phyloP scores from a whole-genome alignment of 208 protist species.

The Crithidia thermophila region DNA sequence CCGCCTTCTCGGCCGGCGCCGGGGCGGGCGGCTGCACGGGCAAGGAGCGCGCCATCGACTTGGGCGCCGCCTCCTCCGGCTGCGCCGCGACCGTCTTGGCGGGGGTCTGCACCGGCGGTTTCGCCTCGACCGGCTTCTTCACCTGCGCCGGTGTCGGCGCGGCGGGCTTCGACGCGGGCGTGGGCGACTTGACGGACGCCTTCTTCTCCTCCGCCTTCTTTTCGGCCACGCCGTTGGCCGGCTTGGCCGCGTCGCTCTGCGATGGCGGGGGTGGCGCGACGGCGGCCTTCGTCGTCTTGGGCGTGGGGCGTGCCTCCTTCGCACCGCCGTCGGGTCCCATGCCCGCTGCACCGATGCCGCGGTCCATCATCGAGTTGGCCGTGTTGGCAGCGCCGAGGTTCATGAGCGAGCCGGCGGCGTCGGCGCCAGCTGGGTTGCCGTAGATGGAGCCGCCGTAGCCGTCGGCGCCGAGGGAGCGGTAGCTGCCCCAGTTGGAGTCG shows the following conservation, averaged over 20 bases:
- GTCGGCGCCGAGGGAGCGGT: conserved; percentile 21
- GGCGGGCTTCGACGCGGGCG: neutral
- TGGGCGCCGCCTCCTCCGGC: neutral
- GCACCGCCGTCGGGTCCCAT: conserved; percentile 21
- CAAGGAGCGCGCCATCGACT: conserved; percentile 1
- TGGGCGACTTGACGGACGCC: neutral
- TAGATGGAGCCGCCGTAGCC: conserved; percentile 28
- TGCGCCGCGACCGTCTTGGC: neutral
- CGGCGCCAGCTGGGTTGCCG: conserved; percentile 9
- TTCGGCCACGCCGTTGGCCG: conserved; percentile 1
- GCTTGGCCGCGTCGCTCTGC: neutral
- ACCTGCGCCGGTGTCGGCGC: neutral
- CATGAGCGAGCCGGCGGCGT: conserved; percentile 19
- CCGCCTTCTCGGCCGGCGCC: neutral
- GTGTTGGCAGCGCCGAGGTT: conserved; percentile 6
- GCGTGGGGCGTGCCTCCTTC: neutral
- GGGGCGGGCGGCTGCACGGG: neutral
- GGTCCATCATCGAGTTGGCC: neutral
- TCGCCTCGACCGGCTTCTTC: conserved; percentile 2
- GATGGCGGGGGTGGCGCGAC: neutral
- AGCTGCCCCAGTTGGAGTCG: conserved; percentile 54
- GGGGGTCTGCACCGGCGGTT: neutral
- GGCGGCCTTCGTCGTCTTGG: neutral
- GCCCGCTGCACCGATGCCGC: conserved; percentile 13
- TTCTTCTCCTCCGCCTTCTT: conserved; percentile 1